phyloP scores from a whole-genome alignment of 495 filamentous ascomycete species.

The Entonaema liquescens region DNA sequence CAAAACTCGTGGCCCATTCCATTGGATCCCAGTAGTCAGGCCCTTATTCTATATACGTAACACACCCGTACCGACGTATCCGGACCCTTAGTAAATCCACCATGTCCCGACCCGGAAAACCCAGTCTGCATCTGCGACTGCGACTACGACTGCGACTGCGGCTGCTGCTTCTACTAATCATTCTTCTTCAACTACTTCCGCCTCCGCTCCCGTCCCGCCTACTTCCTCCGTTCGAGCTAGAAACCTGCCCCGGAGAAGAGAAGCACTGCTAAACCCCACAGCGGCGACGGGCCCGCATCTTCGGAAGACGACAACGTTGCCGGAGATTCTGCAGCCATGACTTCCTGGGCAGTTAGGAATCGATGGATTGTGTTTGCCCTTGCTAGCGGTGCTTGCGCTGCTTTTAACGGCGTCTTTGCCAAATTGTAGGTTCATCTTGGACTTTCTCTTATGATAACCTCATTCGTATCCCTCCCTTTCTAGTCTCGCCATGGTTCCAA shows the following conservation, averaged over 20 bases:
- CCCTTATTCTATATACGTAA: background rate
- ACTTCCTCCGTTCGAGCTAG: constrained; percentile 8
- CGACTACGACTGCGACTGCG: constrained; percentile 8
- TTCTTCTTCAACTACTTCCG: constrained; percentile 26
- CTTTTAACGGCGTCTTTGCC: constrained; percentile 94
- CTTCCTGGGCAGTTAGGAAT: constrained; percentile 50
- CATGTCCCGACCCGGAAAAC: constrained; percentile 31
- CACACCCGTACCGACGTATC: constrained; percentile 25
- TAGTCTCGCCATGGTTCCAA: background rate
- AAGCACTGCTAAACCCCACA: background rate
- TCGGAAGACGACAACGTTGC: constrained; percentile 1
- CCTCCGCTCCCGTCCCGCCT: constrained; percentile 18
- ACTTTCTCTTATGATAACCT: background rate
- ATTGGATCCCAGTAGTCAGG: background rate
- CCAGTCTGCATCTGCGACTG: constrained; percentile 9
- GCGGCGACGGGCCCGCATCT: constrained; percentile 4
- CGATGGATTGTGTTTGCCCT: constrained; percentile 85
- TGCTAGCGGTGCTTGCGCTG: constrained; percentile 87
- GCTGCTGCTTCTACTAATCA: too few relatives aligned
- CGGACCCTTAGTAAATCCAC: constrained; percentile 20
- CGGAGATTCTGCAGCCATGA: constrained; percentile 15
- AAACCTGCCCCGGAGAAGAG: background rate
- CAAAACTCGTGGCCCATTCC: background rate
- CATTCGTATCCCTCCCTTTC: background rate
- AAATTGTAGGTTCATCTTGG: constrained; percentile 72